Evolutionary conservation across 1,284 basidiomycete genomes (phyloP), one percentile per base, ranked within the genome.

Genomic region (Papiliotrema nemorosa): DNA sequence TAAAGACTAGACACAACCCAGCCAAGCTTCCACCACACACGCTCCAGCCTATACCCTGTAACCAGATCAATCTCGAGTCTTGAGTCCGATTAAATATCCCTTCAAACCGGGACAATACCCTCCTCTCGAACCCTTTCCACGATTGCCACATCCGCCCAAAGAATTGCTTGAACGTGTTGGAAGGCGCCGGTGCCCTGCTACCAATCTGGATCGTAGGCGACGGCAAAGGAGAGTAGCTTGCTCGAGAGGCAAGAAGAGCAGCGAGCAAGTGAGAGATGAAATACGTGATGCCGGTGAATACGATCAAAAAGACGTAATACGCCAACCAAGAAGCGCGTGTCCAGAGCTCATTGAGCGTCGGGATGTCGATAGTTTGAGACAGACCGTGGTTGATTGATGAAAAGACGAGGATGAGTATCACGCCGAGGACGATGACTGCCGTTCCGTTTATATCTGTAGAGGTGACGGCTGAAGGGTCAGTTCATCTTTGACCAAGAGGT

Each of bases 1-100:
- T 90, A 66, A 96, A 93, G 2, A 97, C 88, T 44, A 97, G 78
- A 73, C 84, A 87, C 37, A 85, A 84, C 2, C 92, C 92, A 1
- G 90, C 90, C 27, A 97, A 77, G 29, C 88, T 84, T 6, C 92
- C 92, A 26, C 91, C 91, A 48, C 84, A 84, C 52, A 89, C 90
- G 2, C 89, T 87, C 91, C 91, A 97, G 0, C 85, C 86, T 44
- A 96, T 88, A 5, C 91, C 92, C 41, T 92, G 80, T 14, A 88
- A 84, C 87, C 90, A 94, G 3, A 84, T 84, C 41, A 96, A 77
- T 40, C 85, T 83, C 59, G 82, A 85, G 64, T 96, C 91, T 58
- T 87, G 84, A 55, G 88, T 85, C 4, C 84, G 78, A 20, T 81
- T 83, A 2, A 85, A 86, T 84, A 89, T 87, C 1, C 71, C 61